Base-by-base conservation (phyloP, 2,329 filamentous ascomycete species). In the Grosmannia serpens region DNA sequence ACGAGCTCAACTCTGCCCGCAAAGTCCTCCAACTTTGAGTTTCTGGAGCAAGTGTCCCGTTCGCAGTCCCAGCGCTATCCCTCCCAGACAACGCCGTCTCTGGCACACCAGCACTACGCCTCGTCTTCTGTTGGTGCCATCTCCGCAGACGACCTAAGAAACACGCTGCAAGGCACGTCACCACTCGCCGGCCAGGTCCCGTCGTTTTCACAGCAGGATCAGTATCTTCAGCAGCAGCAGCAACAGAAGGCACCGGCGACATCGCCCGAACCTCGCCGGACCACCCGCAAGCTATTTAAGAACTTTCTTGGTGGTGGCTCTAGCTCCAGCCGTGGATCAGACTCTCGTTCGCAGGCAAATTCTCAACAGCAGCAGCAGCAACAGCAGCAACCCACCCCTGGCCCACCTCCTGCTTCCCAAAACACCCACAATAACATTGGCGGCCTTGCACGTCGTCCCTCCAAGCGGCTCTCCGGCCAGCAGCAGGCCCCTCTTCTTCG, bases 391-490 rank as follows among this genome's bases (percentile, higher is more conserved):
- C 53, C 35, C n/a, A 31, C 55, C 24, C 27, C 17, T 4, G 52
- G 50, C n/a, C 20, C 27, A n/a, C 38, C 26, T 27, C 26, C 31
- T 15, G 54, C 63, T 38, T 60, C 65, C 61, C 68, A 72, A 58
- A 65, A 64, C 61, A 67, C 72, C 57, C 78, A 80, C 74, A 77
- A 79, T 66, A 79, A 77, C 65, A 73, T 72, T 60, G 63, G 70
- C 53, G 75, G 75, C 55, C 69, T 83, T 53, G 74, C 70, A 63
- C 81, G 81, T 62, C 74, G 79, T 64, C 74, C 77, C 35, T 85
- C 83, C 51, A 84, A 82, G 72, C 75, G 81, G 66, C 71, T 78
- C 38, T 55, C 53, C 68, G 79, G 78, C 75, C 75, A 77, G 62
- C 69, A 69, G 58, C 65, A 67, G 59, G 20, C 47, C 26, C 67